These are phyloP conservation scores for Graphium sp. DNA, from an alignment of 2,329 filamentous ascomycete species.

Conservation along the genomic window DNA sequence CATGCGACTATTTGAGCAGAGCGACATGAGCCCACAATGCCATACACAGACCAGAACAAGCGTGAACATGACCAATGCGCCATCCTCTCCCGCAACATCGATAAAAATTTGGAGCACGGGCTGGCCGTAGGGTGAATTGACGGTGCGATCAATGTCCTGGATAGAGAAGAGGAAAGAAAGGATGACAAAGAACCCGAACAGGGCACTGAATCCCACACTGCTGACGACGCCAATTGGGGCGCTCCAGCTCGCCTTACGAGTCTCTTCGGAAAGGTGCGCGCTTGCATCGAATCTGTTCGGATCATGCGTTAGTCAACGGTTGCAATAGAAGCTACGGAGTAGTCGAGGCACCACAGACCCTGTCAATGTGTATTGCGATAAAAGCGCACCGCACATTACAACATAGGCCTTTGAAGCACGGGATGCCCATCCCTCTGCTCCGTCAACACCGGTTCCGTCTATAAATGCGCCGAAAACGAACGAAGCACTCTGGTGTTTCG, in stretches of 20 bases:
- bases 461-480: constrained; percentile 38
- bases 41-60: constrained; percentile 42
- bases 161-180: constrained; percentile 39
- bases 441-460: constrained; percentile 29
- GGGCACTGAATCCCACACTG: constrained; percentile 33
- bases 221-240: constrained; percentile 40
- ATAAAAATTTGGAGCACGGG: constrained; percentile 42
- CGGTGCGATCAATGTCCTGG: constrained; percentile 32
- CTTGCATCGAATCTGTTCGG: constrained; percentile 37
- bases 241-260: constrained; percentile 34
- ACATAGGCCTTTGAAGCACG: constrained; percentile 37
- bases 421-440: constrained; percentile 30
- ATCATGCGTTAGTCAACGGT: too few relatives aligned
- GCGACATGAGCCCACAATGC: constrained; percentile 41
- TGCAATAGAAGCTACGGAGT: too few relatives aligned
- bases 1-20: constrained; percentile 40
- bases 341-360: too few relatives aligned
- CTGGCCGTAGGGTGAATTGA: constrained; percentile 27
- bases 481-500: constrained; percentile 33
- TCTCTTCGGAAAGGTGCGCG: constrained; percentile 41
- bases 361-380: constrained; percentile 32
- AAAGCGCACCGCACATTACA: constrained; percentile 31
- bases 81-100: constrained; percentile 35
- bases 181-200: constrained; percentile 44
- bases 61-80: constrained; percentile 35